Evolutionary conservation across 805 yeast species (phyloP).

Genomic region (Isabelozyma gotoi): DNA sequence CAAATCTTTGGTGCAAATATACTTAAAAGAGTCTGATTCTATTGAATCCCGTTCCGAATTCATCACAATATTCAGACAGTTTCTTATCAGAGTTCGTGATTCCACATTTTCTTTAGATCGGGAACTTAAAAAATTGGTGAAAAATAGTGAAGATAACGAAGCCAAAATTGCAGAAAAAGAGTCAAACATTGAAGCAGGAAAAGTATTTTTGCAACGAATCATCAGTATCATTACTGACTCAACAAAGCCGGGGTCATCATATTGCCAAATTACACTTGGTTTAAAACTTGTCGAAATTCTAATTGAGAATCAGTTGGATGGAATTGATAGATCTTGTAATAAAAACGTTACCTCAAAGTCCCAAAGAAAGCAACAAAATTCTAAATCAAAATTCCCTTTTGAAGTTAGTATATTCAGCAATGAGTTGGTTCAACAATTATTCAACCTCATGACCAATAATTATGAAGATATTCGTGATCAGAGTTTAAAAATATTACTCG

Average conservation of each 20-base stretch:
- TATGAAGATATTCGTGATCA: conserved; percentile 72
- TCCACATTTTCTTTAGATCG: conserved; percentile 60
- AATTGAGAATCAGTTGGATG: conserved; percentile 7
- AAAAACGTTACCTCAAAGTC: neutral
- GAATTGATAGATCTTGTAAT: conserved; percentile 1
- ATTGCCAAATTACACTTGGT: conserved; percentile 29
- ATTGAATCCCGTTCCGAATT: conserved; percentile 70
- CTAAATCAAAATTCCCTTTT: neutral
- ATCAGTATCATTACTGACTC: neutral
- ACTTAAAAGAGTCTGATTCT: conserved; percentile 59
- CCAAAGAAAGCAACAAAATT: neutral
- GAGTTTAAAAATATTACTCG: conserved; percentile 46
- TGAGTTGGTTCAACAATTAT: conserved; percentile 45
- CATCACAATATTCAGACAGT: conserved; percentile 57
- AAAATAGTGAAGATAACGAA: conserved; percentile 14
- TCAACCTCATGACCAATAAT: conserved; percentile 65
- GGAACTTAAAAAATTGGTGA: conserved; percentile 42
- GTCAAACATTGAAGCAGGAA: neutral
- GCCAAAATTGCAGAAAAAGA: neutral
- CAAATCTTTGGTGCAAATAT: conserved; percentile 40
- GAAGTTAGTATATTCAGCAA: conserved; percentile 9
- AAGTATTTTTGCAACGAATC: neutral
- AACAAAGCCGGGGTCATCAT: conserved; percentile 48
- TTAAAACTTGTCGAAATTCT: conserved; percentile 13
- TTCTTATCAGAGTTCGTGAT: conserved; percentile 65